Conservation (phyloP, 352 stramenopile species). For the Phytophthora aleatoria region DNA sequence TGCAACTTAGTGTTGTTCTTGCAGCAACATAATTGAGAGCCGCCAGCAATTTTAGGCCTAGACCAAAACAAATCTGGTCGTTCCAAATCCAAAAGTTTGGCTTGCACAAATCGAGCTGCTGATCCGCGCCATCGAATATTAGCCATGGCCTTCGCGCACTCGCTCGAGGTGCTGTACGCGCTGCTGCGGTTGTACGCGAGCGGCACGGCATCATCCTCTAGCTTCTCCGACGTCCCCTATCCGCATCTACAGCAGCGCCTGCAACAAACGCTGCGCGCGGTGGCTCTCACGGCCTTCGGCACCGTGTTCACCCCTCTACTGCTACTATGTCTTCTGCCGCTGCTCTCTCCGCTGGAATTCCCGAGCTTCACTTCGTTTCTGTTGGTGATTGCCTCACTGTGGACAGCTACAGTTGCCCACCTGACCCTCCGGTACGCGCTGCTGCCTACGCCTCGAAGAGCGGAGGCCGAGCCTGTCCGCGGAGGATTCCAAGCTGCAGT, state of each 20-base stretch:
- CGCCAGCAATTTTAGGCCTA: too few relatives aligned
- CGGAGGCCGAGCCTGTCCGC: conserved; percentile 25
- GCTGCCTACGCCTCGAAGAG: conserved; percentile 39
- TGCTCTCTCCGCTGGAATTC: conserved; percentile 42
- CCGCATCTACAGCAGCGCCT: conserved; percentile 60
- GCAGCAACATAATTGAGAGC: not conserved
- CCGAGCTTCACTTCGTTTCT: conserved; percentile 32
- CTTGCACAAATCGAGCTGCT: not conserved
- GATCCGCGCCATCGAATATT: conserved; percentile 6
- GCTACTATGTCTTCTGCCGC: conserved; percentile 33
- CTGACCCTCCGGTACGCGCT: conserved; percentile 52
- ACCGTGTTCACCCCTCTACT: conserved; percentile 31
- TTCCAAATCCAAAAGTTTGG: not conserved
- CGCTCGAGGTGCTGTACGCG: conserved; percentile 55
- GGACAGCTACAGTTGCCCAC: conserved; percentile 33
- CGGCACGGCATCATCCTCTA: not conserved
- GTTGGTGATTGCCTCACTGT: conserved; percentile 21
- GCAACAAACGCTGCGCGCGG: conserved; percentile 55
- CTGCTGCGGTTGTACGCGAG: conserved; percentile 38
- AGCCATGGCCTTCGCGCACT: conserved; percentile 53
- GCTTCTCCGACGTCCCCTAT: conserved; percentile 28
- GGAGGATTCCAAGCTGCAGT: conserved; percentile 42
- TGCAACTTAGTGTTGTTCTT: not conserved
- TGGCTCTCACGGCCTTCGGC: conserved; percentile 37
- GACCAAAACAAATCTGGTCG: conserved; percentile 3